Conservation (phyloP, 768 basidiomycete species). For the Leccinellum albellum region DNA sequence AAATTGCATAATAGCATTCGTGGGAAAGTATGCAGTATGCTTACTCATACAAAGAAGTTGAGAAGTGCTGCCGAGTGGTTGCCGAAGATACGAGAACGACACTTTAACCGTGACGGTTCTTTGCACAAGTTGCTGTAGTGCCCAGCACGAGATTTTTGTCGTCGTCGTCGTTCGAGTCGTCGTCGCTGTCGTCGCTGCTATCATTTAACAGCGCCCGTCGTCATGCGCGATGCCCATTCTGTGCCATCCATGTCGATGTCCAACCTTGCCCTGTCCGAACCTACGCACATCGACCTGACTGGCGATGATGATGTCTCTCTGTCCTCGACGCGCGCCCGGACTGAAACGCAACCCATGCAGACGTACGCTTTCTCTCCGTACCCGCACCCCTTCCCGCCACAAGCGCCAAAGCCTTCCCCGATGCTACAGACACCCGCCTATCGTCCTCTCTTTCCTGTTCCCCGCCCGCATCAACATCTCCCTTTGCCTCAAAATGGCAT, state of each 20-base stretch:
- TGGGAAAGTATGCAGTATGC: constrained; percentile 19
- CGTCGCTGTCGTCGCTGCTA: neutral
- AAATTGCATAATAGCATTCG: constrained; percentile 10
- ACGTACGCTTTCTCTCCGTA: constrained; percentile 22
- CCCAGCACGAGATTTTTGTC: neutral
- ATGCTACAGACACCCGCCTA: constrained; percentile 31
- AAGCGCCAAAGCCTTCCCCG: constrained; percentile 24
- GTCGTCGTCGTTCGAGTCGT: neutral
- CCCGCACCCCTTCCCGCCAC: constrained; percentile 21
- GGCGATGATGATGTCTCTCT: constrained; percentile 57
- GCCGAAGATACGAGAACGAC: constrained; percentile 26
- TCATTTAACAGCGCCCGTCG: constrained; percentile 1
- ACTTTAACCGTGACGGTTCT: constrained; percentile 13
- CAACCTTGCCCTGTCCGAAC: constrained; percentile 36
- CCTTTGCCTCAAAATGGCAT: constrained; percentile 22
- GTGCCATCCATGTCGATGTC: constrained; percentile 34
- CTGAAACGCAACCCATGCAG: constrained; percentile 38
- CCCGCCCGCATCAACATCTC: constrained; percentile 25
- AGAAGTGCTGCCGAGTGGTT: constrained; percentile 18
- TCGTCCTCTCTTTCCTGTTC: constrained; percentile 51
- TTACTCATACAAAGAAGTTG: constrained; percentile 20
- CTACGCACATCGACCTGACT: constrained; percentile 68
- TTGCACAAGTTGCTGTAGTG: constrained; percentile 11
- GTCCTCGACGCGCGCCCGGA: constrained; percentile 28
- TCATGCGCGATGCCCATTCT: constrained; percentile 29